Evolutionary conservation across 306 rosid species (phyloP).

Genomic region (Purshia tridentata): DNA sequence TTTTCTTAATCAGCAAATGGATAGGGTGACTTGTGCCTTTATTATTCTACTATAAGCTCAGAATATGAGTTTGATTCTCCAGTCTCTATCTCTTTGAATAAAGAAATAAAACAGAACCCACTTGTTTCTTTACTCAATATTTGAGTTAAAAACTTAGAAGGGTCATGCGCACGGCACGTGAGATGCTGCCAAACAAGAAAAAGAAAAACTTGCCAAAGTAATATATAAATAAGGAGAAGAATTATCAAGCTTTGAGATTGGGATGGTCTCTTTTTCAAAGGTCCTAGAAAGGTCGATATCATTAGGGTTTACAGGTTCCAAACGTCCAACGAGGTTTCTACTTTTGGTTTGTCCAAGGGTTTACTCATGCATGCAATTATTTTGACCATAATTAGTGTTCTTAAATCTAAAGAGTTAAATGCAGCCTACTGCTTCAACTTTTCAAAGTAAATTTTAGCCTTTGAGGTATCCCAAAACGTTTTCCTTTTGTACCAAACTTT

Average conservation of each 20-base stretch:
- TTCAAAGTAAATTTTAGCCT: neutral
- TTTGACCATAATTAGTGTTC: constrained; percentile 5
- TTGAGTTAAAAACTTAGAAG: neutral
- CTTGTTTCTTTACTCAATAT: neutral
- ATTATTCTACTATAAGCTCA: no score
- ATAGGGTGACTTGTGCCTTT: constrained; percentile 1
- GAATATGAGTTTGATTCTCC: no score
- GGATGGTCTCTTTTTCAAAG: neutral
- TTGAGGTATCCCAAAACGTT: neutral
- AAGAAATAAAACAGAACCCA: no score
- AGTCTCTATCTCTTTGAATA: no score
- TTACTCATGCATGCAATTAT: neutral
- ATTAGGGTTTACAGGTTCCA: neutral
- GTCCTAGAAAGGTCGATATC: neutral
- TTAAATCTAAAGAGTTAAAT: constrained; percentile 8
- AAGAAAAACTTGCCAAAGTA: neutral
- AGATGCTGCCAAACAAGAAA: neutral
- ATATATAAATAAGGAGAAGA: neutral
- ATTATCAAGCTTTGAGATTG: neutral
- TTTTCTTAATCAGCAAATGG: constrained; percentile 3
- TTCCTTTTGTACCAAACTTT: neutral
- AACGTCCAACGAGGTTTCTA: neutral
- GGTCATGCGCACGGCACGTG: neutral
- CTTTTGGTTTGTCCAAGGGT: neutral
- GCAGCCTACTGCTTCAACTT: neutral